Evolutionary conservation across 2,329 filamentous ascomycete species (phyloP).

Genomic region (Tolypocladium album): DNA sequence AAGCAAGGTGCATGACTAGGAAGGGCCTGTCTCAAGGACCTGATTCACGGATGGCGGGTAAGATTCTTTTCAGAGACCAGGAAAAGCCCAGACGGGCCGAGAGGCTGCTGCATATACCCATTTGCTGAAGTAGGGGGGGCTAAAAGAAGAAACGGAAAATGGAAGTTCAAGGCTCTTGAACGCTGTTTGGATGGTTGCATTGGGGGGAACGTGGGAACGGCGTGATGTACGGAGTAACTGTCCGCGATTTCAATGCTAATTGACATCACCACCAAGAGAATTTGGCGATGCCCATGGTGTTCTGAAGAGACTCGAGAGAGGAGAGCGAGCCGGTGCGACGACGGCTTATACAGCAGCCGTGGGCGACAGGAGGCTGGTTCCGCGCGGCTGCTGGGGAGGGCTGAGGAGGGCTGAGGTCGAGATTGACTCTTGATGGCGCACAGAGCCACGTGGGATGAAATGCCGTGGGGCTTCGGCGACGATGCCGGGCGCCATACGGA

Average conservation of each 20-base stretch:
- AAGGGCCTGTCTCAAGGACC: background rate
- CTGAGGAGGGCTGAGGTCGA: background rate
- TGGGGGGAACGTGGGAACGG: background rate
- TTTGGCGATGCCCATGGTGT: background rate
- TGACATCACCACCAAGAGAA: background rate
- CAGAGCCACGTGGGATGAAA: background rate
- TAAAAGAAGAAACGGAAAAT: conserved; percentile 2
- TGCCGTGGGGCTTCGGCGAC: background rate
- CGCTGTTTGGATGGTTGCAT: background rate
- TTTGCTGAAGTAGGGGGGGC: conserved; percentile 11
- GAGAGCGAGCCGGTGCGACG: background rate
- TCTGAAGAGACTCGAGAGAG: background rate
- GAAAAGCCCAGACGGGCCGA: conserved; percentile 5
- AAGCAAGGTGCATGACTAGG: background rate
- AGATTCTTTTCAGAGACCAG: background rate
- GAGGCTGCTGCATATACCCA: conserved; percentile 18
- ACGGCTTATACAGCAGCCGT: background rate
- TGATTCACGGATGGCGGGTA: background rate
- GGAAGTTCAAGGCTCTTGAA: background rate
- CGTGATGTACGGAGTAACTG: background rate
- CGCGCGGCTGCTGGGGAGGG: background rate
- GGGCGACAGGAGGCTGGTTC: background rate
- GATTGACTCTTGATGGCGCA: background rate
- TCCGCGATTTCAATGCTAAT: background rate
- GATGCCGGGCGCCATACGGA: background rate